Base-by-base conservation (phyloP, 345 rosid genomes). In the Xanthoceras sorbifolium region DNA sequence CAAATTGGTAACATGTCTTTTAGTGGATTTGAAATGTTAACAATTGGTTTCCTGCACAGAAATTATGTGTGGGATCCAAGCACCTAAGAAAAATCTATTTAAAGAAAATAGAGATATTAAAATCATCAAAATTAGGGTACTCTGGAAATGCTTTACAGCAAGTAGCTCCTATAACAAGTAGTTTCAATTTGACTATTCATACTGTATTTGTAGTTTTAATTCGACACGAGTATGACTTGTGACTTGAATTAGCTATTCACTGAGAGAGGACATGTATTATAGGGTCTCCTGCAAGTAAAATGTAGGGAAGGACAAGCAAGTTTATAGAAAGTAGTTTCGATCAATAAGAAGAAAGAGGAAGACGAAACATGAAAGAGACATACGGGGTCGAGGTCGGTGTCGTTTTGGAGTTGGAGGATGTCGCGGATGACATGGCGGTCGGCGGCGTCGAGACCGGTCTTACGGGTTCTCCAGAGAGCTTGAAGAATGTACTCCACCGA, bases 341-440 rank as follows among this genome's bases (percentile, higher is more conserved):
- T n/a, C 14, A 66, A 31, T 1, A 14, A 11, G 32, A 63, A 1
- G 28, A 9, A 32, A 32, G 4, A 32, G 4, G 4, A 32, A 32
- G 4, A 4, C 3, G 36, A 1, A 63, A 12, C 3, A 17, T 14
- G 67, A 66, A 42, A 22, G 67, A 34, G 15, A 61, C 65, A 9
- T 69, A 89, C 94, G 0, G 94, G 94, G 81, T 90, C 92, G 80
- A 90, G 91, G 65, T 86, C 90, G 80, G 90, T 25, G 34, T 87
- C 90, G 79, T 84, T 80, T 34, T 86, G 87, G 75, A 89, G 89
- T 73, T 85, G 89, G 40, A 90, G 92, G 83, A 86, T 80, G 67
- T 85, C 78, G 75, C 81, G 52, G 85, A 90, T 78, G 81, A 86
- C 69, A 52, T 36, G 85, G 48, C 92, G 92, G 76, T 72, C 90